A percentile compares a stretch with the other conserved stretches of the same genome.
phyloP scores from a whole-genome alignment of 768 basidiomycete genomes.

The Termitomyces sp. region DNA sequence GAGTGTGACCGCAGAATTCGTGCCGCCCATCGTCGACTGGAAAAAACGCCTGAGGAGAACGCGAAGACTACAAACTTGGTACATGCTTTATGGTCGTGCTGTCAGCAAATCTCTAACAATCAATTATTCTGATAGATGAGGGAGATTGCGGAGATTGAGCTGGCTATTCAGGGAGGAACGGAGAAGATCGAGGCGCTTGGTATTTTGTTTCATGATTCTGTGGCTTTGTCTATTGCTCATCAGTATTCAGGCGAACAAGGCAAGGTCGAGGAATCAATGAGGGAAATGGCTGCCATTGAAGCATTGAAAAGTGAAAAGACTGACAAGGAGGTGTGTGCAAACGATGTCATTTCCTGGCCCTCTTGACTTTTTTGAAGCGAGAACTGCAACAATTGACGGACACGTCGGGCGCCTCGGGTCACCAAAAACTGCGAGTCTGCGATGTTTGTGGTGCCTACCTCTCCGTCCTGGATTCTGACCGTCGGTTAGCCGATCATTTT shows the following conservation, averaged over 20 bases:
- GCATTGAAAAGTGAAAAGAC: constrained; percentile 93
- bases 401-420: constrained; percentile 98
- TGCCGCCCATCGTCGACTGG: constrained; percentile 87
- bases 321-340: constrained; percentile 79
- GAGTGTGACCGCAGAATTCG: constrained; percentile 97
- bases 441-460: constrained; percentile 99
- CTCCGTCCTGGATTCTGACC: constrained; percentile 95
- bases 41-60: constrained; percentile 99
- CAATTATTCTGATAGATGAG: constrained; percentile 62
- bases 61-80: constrained; percentile 97
- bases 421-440: constrained; percentile 99
- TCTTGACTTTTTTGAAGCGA: constrained; percentile 43
- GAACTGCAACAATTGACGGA: constrained; percentile 96
- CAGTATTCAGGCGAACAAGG: constrained; percentile 80
- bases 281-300: constrained; percentile 95
- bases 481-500: constrained; percentile 98
- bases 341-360: neutral
- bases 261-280: constrained; percentile 99
- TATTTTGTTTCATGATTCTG: constrained; percentile 25
- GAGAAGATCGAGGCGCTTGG: constrained; percentile 96
- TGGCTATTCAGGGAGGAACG: constrained; percentile 97
- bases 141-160: constrained; percentile 98
- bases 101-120: neutral
- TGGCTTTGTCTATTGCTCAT: constrained; percentile 10
- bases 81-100: constrained; percentile 19